Base-by-base conservation (phyloP, 805 yeast species). In the Ogataea pini region DNA sequence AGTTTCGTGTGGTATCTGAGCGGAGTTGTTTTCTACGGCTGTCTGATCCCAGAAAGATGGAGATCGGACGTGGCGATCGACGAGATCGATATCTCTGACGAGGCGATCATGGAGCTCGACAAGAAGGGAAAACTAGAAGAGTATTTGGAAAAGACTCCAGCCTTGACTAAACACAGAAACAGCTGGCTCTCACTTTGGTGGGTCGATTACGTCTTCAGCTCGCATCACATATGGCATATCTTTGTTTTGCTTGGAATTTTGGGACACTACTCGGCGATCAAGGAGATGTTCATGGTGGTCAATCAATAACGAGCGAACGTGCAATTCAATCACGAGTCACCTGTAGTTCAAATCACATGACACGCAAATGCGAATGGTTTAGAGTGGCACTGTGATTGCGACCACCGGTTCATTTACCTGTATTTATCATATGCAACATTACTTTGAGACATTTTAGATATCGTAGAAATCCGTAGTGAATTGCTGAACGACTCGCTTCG, bases 171-270 rank as follows among this genome's bases (percentile, higher is more conserved):
- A 9, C 47, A 61, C 20, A 57, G 64, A 34, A 56, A 66, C 2
- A 71, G 70, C 13, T 74, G 83, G 45, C 58, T 68, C 29, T 81
- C 89, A 1, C 64, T 86, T 17, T 92, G 86, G 92, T 90, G 97
- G 92, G 83, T 83, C 13, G 94, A 87, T 58, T 86, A 85, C 64
- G 65, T 78, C 22, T 73, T 83, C 46, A 77, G 82, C 36, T 88
- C 96, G 31, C 99, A 92, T 67, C 91, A 90, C 60, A 72, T 92
- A 25, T 92, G 99, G 99, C 99, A 92, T 69, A 64, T 89, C 10
- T 89, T 86, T 62, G 99, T 94, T 25, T 78, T 94, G 14, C 75
- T 86, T 20, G 99, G 99, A 2, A 82, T 89, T n/a, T 67, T 86
- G 36, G 96, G 95, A 27, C 98, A 92, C 67, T 94, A 91, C 67